A percentile compares a stretch with the other conserved stretches of the same genome.
Evolutionary conservation across 176 grass and related monocot species (phyloP).

Genomic region (Triticum urartu): DNA sequence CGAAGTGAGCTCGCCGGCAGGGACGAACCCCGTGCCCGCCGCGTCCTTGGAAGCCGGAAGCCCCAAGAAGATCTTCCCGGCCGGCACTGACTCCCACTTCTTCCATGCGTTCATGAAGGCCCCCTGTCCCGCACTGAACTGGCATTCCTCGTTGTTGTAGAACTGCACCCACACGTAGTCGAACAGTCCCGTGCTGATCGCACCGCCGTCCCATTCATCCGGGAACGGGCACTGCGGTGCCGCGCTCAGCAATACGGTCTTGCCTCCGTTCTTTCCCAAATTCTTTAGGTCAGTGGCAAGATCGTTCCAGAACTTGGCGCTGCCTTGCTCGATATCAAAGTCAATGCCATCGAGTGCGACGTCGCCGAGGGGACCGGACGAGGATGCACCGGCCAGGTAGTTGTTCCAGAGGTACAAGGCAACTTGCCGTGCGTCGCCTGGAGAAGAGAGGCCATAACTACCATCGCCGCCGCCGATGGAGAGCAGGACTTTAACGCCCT

Average conservation of each 20-base stretch:
- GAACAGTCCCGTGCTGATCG: conserved; percentile 43
- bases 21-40: conserved; percentile 44
- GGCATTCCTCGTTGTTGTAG: conserved; percentile 64
- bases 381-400: conserved; percentile 50
- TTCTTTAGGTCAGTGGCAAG: conserved; percentile 44
- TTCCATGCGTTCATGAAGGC: conserved; percentile 55
- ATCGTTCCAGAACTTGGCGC: conserved; percentile 42
- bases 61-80: conserved; percentile 48
- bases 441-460: conserved; percentile 51
- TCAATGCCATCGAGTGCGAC: conserved; percentile 63
- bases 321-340: conserved; percentile 65
- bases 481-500: conserved; percentile 65
- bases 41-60: conserved; percentile 43
- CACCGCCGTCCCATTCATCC: conserved; percentile 22
- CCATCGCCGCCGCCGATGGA: conserved; percentile 59
- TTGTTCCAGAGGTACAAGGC: conserved; percentile 68
- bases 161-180: conserved; percentile 73
- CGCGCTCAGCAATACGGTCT: conserved; percentile 50
- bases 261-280: conserved; percentile 34
- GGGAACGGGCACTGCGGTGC: conserved; percentile 82
- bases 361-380: conserved; percentile 50
- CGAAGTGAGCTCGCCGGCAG: conserved; percentile 37
- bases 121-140: conserved; percentile 15
- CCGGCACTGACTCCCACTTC: conserved; percentile 55
- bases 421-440: conserved; percentile 34